Base-by-base conservation (phyloP, 371 early-diverging fungal species). In the Coemansia sp. region DNA sequence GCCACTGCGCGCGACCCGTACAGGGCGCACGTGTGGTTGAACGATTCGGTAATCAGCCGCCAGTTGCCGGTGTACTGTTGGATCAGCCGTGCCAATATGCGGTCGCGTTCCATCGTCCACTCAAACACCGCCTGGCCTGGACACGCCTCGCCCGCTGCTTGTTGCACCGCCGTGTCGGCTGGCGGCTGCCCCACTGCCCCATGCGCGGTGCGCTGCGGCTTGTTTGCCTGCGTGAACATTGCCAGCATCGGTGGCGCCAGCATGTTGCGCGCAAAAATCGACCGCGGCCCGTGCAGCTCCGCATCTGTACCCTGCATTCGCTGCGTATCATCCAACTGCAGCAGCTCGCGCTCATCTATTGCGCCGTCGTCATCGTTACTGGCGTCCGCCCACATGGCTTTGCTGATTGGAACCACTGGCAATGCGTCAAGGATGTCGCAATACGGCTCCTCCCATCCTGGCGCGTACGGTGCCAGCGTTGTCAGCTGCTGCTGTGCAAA, bases 31-130 rank as follows among this genome's bases (percentile, higher is more conserved):
- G 71, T 65, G 41, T 74, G 68, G 38, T 74, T 74, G 59, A 74
- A 61, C 31, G 74, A 57, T 38, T 69, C 69, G 8, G 74, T 26
- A 16, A 74, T 74, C 36, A 74, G 62, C 39, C 50, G 50, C 74
- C 74, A 74, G 71, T 74, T 74, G 5, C 74, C 74, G 0, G 65
- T 65, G 34, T 65, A 74, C 52, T 74, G 68, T 65, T 69, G 68
- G 11, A 74, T 41, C 6, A 70, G 55, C 55, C 65, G 65, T 38
- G 69, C 69, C 40, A 74, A 59, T 54, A 49, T 35, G 57, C 48
- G 59, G 66, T 74, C 74, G 11, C 68, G 68, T 38, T 74, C 74
- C 0, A 61, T 41, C 30, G 71, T 55, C 74, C 74, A 74, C 30
- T 72, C 72, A 48, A 72, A 72, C 4, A 72, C 68, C 0, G 69